Conservation (phyloP, 2,329 filamentous ascomycete species). For the Coniochaeta pulveracea region DNA sequence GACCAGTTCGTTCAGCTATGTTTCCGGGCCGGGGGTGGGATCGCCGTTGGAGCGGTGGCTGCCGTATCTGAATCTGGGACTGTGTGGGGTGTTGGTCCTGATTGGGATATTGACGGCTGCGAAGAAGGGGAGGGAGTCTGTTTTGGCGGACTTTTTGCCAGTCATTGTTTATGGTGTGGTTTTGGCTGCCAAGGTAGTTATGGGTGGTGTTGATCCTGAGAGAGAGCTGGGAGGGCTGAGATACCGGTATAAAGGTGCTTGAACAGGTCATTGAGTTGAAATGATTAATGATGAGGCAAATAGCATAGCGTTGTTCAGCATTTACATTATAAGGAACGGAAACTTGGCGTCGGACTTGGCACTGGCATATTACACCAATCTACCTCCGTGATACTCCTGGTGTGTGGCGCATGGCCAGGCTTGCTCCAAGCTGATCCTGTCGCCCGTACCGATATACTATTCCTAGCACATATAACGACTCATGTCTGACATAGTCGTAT, state of each 20-base stretch:
- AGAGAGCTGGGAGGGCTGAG: constrained; percentile 48
- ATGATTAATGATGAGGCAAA: too few species aligned
- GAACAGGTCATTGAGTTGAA: constrained; percentile 6
- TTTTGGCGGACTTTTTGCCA: constrained; percentile 38
- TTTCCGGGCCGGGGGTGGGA: constrained; percentile 3
- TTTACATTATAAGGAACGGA: too few species aligned
- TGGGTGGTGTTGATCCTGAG: constrained; percentile 59
- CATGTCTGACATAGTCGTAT: too few species aligned
- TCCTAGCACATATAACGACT: too few species aligned
- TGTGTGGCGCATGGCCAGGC: too few species aligned
- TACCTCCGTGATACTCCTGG: too few species aligned
- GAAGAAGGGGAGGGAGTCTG: constrained; percentile 20
- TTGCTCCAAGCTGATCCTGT: too few species aligned
- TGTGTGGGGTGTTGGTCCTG: constrained; percentile 40
- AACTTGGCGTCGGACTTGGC: too few species aligned
- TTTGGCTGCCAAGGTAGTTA: constrained; percentile 50
- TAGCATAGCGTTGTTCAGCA: too few species aligned
- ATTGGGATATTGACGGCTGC: constrained; percentile 24
- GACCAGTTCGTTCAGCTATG: constrained; percentile 10
- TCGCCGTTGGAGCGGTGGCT: constrained; percentile 44
- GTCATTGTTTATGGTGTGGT: constrained; percentile 48
- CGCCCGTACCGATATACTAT: too few species aligned
- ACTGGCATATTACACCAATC: too few species aligned
- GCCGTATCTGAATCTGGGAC: constrained; percentile 44
- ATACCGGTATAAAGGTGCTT: constrained; percentile 60